Percentiles rank a stretch among this genome's conserved stretches.
phyloP scores from a whole-genome alignment of 495 filamentous ascomycete genomes.

The Neurospora sp. region DNA sequence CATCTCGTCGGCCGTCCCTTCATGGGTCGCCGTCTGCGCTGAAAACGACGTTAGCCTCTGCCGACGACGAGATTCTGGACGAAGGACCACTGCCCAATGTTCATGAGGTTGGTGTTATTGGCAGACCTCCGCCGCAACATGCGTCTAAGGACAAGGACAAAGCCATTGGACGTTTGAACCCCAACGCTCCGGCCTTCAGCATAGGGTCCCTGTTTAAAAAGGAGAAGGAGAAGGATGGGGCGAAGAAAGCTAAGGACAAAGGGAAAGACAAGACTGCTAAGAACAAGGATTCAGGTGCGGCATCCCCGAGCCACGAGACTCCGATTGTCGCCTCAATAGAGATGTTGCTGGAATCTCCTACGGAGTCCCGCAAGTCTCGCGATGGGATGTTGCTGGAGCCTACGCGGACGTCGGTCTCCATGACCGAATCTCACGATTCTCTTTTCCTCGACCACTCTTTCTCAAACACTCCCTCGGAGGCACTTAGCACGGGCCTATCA shows the following conservation, averaged over 20 bases:
- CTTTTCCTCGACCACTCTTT: conserved; percentile 51
- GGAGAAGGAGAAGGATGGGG: conserved; percentile 24
- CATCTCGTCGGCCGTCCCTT: conserved; percentile 36
- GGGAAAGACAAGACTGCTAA: conserved; percentile 21
- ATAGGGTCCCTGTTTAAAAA: conserved; percentile 38
- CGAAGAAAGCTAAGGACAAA: conserved; percentile 20
- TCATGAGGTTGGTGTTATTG: conserved; percentile 41
- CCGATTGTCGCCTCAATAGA: conserved; percentile 8
- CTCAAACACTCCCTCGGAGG: conserved; percentile 57
- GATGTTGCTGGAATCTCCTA: conserved; percentile 39
- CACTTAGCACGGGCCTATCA: conserved; percentile 31
- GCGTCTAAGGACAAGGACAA: conserved; percentile 28
- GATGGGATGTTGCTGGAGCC: conserved; percentile 35
- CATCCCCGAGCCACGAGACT: conserved; percentile 12
- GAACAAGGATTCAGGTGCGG: conserved; percentile 16
- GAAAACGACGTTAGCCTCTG: conserved; percentile 40
- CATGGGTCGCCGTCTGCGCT: conserved; percentile 40
- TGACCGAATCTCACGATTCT: conserved; percentile 59
- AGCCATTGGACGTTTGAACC: conserved; percentile 31
- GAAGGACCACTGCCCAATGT: conserved; percentile 31
- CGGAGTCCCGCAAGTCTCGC: conserved; percentile 52
- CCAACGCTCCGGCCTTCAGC: conserved; percentile 39
- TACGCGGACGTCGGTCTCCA: conserved; percentile 49
- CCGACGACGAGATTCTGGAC: conserved; percentile 40
- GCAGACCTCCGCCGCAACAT: conserved; percentile 36